Evolutionary conservation across 345 rosid genomes (phyloP).

Genomic region (Linum trigynum): DNA sequence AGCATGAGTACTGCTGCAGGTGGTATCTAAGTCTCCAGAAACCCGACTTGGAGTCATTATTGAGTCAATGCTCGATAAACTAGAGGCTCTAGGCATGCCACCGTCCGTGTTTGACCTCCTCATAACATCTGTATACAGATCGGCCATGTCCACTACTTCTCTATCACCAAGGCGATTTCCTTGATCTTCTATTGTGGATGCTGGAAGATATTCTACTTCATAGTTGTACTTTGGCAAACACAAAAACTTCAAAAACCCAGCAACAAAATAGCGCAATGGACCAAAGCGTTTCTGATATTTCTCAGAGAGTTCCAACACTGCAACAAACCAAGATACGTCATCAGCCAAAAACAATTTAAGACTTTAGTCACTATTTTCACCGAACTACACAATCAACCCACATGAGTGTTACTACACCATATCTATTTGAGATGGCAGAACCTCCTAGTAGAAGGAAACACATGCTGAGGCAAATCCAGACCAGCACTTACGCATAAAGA

Average conservation of each 20-base stretch:
- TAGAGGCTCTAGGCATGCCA: conserved; percentile 85
- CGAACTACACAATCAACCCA: too few species aligned
- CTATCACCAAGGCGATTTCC: conserved; percentile 44
- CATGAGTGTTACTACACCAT: too few species aligned
- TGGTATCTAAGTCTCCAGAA: conserved; percentile 68
- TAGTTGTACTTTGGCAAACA: conserved; percentile 94
- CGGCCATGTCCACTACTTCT: conserved; percentile 64
- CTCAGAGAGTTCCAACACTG: conserved; percentile 94
- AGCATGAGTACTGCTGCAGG: conserved; percentile 64
- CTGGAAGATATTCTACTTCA: conserved; percentile 94
- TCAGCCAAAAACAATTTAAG: too few species aligned
- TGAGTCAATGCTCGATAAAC: conserved; percentile 93
- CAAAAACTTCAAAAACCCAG: conserved; percentile 88
- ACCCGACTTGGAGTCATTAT: conserved; percentile 74
- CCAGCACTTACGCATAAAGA: not conserved
- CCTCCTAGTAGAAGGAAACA: not conserved
- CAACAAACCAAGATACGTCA: conserved; percentile 1
- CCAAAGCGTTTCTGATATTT: conserved; percentile 91
- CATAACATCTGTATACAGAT: conserved; percentile 73
- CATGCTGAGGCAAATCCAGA: conserved; percentile 16
- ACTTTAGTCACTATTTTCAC: too few species aligned
- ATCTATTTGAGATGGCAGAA: too few species aligned
- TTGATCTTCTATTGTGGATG: conserved; percentile 44
- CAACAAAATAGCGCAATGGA: conserved; percentile 91
- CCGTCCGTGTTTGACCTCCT: conserved; percentile 65